Conservation (phyloP, 495 filamentous ascomycete species). For the Delitschia confertaspora region DNA sequence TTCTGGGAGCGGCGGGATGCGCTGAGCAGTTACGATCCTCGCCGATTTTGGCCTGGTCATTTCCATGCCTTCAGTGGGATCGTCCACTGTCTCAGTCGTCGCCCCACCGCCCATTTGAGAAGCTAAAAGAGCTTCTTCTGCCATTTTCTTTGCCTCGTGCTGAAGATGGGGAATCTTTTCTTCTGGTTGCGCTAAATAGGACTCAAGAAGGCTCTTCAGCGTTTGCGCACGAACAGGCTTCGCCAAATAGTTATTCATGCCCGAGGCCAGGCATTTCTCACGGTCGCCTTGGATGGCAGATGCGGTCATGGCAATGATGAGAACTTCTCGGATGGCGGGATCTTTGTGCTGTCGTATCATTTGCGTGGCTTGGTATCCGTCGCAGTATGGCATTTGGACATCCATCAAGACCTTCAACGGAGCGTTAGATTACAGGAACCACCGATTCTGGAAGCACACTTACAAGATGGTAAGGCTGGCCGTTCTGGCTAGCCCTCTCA, state of each 20-base stretch:
- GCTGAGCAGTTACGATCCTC: too few species aligned
- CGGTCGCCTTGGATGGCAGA: constrained; percentile 84
- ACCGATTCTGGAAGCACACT: constrained; percentile 5
- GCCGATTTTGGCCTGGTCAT: too few species aligned
- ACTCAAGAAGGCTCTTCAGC: constrained; percentile 35
- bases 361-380: constrained; percentile 87
- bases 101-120: too few species aligned
- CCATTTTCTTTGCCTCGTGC: constrained; percentile 15
- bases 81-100: too few species aligned
- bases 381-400: constrained; percentile 87
- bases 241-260: constrained; percentile 93
- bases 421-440: not conserved
- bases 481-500: constrained; percentile 56
- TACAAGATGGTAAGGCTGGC: constrained; percentile 66
- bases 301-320: constrained; percentile 92
- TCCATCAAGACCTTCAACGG: constrained; percentile 58
- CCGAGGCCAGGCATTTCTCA: constrained; percentile 83
- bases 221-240: constrained; percentile 65
- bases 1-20: too few species aligned
- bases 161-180: constrained; percentile 16
- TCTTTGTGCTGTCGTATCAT: constrained; percentile 66
- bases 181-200: constrained; percentile 33
- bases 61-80: too few species aligned
- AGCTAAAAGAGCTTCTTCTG: constrained; percentile 10
- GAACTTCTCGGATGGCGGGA: constrained; percentile 60